phyloP scores from a whole-genome alignment of 805 yeast species.

The Cyberlindnera mrakii region DNA sequence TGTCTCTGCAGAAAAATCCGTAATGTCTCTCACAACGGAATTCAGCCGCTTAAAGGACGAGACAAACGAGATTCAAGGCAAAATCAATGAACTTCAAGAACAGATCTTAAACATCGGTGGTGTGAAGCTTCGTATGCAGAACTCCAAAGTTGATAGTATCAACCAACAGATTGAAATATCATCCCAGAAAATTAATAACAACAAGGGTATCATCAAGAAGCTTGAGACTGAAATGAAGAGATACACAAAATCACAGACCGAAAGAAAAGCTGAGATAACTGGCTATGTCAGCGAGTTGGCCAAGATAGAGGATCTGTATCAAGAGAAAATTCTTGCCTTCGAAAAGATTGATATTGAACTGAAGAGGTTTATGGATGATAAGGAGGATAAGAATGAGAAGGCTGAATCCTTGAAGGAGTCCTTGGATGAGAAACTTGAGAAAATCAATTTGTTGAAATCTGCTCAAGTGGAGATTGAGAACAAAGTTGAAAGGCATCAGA shows the following conservation, averaged over 20 bases:
- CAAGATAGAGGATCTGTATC: conserved; percentile 26
- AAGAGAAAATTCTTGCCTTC: conserved; percentile 21
- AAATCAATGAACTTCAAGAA: conserved; percentile 60
- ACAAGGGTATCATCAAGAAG: conserved; percentile 51
- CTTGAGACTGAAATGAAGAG: conserved; percentile 59
- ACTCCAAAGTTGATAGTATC: conserved; percentile 73
- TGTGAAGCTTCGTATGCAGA: conserved; percentile 69
- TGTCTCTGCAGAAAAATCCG: conserved; percentile 28
- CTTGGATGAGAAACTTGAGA: conserved; percentile 32
- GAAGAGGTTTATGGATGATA: conserved; percentile 21
- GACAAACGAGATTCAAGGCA: conserved; percentile 47
- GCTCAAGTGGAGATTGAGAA: conserved; percentile 62
- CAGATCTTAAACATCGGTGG: conserved; percentile 92
- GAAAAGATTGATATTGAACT: conserved; percentile 30
- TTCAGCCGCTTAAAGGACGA: conserved; percentile 41
- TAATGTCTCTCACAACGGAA: conserved; percentile 33
- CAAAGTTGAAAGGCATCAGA: conserved; percentile 51
- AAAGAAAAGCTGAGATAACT: conserved; percentile 41
- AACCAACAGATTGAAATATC: conserved; percentile 59
- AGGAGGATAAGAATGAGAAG: conserved; percentile 35
- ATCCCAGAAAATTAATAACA: conserved; percentile 49
- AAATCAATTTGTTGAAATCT: conserved; percentile 53
- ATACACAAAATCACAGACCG: conserved; percentile 39
- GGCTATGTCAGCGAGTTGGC: conserved; percentile 29
- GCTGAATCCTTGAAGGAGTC: conserved; percentile 37